Evolutionary conservation across 208 protist genomes (phyloP), one percentile per base, ranked within the genome.

Genomic region (Angomonas ambiguus): DNA sequence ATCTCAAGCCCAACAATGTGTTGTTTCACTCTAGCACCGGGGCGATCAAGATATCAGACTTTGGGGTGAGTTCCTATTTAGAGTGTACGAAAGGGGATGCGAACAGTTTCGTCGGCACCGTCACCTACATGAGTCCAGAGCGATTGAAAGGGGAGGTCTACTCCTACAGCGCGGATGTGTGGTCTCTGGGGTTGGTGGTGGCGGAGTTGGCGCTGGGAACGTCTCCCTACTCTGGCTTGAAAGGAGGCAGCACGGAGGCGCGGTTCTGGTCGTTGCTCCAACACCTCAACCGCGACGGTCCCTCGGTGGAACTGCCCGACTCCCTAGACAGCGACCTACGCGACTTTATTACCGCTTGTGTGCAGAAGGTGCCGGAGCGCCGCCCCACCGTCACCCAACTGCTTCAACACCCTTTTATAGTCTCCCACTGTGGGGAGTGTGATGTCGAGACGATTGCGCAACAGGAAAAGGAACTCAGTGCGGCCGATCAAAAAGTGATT

Each of bases 1-100:
- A 99, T 68, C 57, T 99, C 57, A 99, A 99, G 81, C 98, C 98
- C n/a, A 92, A 84, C 71, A 99, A 99, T 74, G 79, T 99, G 20
- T 87, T 99, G 22, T 93, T 97, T 66, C 98, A 93, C 74, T 38
- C 42, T 18, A 66, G 66, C 60, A 81, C 80, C 5, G 87, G 92
- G 16, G 70, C 82, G 53, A 80, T 95, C 32, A 95, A 96, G 65
- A 97, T 98, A 57, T 87, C 92, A 13, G 96, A 98, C 77, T 98
- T 98, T 78, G 96, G 96, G n/a, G 89, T 97, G 13, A 94, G 85
- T 71, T 90, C 87, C 1, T 83, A 87, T 51, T 67, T 98, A 13
- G 88, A 96, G 51, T 89, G 79, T 61, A 96, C 93, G 31, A 81
- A 84, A 28, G 89, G 69, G 3, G 80, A 91, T 61, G 91, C 92